phyloP scores from a whole-genome alignment of 768 basidiomycete species.

The Crepidotus variabilis region DNA sequence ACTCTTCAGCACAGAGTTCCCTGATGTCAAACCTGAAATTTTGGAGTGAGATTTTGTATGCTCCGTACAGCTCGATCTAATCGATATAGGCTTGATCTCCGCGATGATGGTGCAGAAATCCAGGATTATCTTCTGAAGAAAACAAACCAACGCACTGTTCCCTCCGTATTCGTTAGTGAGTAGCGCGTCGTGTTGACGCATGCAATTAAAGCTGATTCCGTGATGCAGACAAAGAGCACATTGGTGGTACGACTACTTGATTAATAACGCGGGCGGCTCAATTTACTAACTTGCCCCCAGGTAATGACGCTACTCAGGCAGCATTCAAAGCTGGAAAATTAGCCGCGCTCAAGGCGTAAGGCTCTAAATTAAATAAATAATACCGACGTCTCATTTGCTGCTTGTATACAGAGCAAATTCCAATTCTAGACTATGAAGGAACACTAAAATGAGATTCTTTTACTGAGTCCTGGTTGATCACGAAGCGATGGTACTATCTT shows the following conservation, averaged over 20 bases:
- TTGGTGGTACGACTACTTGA: slow-evolving; percentile 39
- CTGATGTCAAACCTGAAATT: slow-evolving; percentile 32
- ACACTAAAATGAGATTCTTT: too few relatives aligned
- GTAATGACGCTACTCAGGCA: slow-evolving; percentile 33
- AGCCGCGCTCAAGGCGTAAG: slow-evolving; percentile 26
- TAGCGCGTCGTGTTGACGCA: slow-evolving; percentile 6
- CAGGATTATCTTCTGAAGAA: slow-evolving; percentile 61
- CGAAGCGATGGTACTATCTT: not conserved
- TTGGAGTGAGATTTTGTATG: slow-evolving; percentile 39
- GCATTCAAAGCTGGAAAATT: slow-evolving; percentile 28
- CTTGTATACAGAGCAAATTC: not conserved
- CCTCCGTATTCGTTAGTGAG: slow-evolving; percentile 75
- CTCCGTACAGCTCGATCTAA: not conserved
- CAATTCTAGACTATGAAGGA: too few relatives aligned
- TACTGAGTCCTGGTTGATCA: too few relatives aligned
- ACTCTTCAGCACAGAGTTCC: slow-evolving; percentile 37
- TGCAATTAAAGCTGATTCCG: not conserved
- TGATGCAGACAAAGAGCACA: slow-evolving; percentile 42
- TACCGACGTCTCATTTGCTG: not conserved
- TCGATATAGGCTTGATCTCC: slow-evolving; percentile 49
- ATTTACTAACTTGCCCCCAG: slow-evolving; percentile 19
- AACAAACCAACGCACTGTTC: slow-evolving; percentile 70
- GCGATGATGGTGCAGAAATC: slow-evolving; percentile 55
- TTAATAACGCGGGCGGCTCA: not conserved
- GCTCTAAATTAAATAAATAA: not conserved